Base-by-base conservation (phyloP, 495 filamentous ascomycete species). In the Cetradonia linearis region DNA sequence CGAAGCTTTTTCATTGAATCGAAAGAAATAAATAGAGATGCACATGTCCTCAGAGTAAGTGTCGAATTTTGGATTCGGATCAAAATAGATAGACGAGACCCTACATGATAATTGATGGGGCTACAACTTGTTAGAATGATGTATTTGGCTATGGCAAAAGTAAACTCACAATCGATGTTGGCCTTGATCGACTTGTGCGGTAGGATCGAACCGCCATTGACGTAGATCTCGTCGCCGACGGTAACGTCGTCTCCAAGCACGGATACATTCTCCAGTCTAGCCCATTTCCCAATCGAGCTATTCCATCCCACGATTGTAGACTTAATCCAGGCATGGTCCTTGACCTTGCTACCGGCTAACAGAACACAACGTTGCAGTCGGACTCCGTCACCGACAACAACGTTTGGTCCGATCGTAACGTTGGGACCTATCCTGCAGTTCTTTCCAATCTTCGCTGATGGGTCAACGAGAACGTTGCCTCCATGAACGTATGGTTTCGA, bases 261-360 rank as follows among this genome's bases (percentile, higher is more conserved):
- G 2, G 87, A 89, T 30, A 99, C 93, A 69, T 98, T 98, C 80
- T 99, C 93, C 68, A 99, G 76, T 62, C 93, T 85, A 59, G 93
- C 92, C 93, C 93, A 99, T 67, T 84, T 85, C 62, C 93, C 93
- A 38, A 99, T 89, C 37, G 85, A 86, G 78, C 89, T 95, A 78
- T 97, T 97, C 93, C 93, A 99, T 65, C 93, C 93, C 14, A 99
- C 92, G 70, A 99, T 99, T 66, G 93, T 95, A 67, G 87, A 92
- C 83, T 99, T 99, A 71, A 99, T 83, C 93, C 93, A 99, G 13
- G 93, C 93, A 73, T 99, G 93, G 72, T 99, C 93, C 82, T 96
- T 97, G 70, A 96, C 87, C 77, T 91, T 96, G 71, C 86, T 86
- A 67, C 89, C 87, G 61, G 84, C 82, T 61, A 99, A 80, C 20